Evolutionary conservation across 202 grass and related monocot species (phyloP), one percentile per base, ranked within the genome.

Genomic region (Setaria italica): DNA sequence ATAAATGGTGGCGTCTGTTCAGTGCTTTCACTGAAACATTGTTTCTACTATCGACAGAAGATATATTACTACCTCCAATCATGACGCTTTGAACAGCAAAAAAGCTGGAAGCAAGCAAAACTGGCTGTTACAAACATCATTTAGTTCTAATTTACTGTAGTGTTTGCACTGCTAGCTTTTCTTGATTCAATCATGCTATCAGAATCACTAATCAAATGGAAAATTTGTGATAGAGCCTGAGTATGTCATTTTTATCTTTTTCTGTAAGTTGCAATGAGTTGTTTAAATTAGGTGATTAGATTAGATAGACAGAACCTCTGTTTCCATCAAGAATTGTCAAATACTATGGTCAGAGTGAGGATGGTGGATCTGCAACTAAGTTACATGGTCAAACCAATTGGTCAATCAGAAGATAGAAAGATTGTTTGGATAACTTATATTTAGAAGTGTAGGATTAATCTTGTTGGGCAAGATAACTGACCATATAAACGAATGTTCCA

Each of bases 171-270:
- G 37, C 62, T 64, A 63, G 11, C 32, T 62, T 82, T 6, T 72
- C 7, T n/a, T 25, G 19, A 35, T 64, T 74, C 32, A 43, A 74
- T 76, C 34, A 46, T 67, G 33, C 25, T 56, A 55, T 20, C 16
- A 77, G 16, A 32, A 39, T 76, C 34, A 55, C 71, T 55, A 9
- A 47, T 33, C 39, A 46, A 63, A 77, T 84, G 15, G 72, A 43
- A 11, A 30, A 64, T 57, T 14, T 54, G 14, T 66, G 46, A 47
- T 30, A 41, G 33, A 9, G 17, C 29, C 20, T 19, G 46, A 9
- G 29, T 43, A 50, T 17, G 42, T 51, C 7, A 73, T 37, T 63
- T n/a, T 49, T 21, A 33, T 73, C 10, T 63, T 74, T 63, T 78
- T 29, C 12, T 10, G 9, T 29, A 42, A 78, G 56, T 62, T 25